Base-by-base conservation (phyloP, 139 green algal genomes). In the Chlorella sp. region DNA sequence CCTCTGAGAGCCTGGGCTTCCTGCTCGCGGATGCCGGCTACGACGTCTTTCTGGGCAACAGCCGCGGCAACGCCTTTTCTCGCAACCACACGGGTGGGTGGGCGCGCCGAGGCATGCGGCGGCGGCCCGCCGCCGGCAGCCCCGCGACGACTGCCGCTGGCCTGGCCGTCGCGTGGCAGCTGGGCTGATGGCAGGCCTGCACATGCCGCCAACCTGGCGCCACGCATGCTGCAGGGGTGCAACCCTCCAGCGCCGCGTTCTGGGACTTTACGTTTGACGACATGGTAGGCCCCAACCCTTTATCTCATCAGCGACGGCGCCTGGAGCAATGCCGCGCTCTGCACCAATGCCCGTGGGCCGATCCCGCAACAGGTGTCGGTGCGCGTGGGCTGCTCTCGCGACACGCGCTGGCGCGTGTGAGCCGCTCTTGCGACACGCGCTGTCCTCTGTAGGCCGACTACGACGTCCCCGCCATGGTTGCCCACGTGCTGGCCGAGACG, bases 21-120 rank as follows among this genome's bases (percentile, higher is more conserved):
- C 85, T 94, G 15, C 80, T 97, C 8, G 90, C 92, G 19, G 92
- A 97, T 61, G 63, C 79, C 50, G 88, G 84, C 51, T 82, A 51
- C 14, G 74, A 89, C 40, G 69, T 87, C 6, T 86, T 78, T 76
- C 66, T 88, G 66, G 72, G 64, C 35, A 91, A 93, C 65, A 77
- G 73, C 15, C 72, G 84, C 11, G 87, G 87, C 31, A 89, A 89
- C 76, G 70, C 71, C 21, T 92, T 90, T 71, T 83, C 62, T 73
- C 79, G 87, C 61, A 90, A 86, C 73, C 89, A 94, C 74, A 90
- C 81, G 0, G 40, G 56, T 63, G 56, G 33, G 48, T 17, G 17
- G 48, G 17, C 48, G 17, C 48, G 48, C 48, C 48, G 48, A 1
- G 17, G 17, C 17, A 58, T 58, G 48, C 17, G 17, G 48, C 14